Percentiles rank a stretch among this genome's conserved stretches.
phyloP scores from a whole-genome alignment of 2,329 filamentous ascomycete genomes.

The Ceratocystis diversiconidia region DNA sequence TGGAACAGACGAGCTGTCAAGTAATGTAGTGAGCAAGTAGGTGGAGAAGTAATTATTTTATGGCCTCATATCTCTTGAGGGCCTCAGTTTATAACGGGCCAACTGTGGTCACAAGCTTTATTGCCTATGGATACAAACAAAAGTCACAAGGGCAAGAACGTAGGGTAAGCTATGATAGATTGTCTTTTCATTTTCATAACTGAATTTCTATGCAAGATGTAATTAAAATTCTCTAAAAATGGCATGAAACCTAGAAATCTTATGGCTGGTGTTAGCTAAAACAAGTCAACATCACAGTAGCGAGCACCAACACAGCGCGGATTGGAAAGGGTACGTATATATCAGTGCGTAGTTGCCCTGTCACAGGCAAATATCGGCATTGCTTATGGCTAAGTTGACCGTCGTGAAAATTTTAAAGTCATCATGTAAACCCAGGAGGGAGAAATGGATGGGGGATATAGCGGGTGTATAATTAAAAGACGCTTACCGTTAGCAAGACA shows the following conservation, averaged over 20 bases:
- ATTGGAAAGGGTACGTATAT: not conserved
- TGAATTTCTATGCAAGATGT: too few species aligned
- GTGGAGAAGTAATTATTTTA: too few species aligned
- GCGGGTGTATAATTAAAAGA: not conserved
- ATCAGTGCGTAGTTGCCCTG: slow-evolving; percentile 26
- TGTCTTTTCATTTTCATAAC: too few species aligned
- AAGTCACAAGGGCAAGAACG: too few species aligned
- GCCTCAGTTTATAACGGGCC: too few species aligned
- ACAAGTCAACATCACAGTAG: not conserved
- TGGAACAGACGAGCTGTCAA: not conserved
- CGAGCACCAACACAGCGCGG: not conserved
- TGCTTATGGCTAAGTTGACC: slow-evolving; percentile 36
- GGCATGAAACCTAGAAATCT: slow-evolving; percentile 4
- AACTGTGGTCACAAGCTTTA: too few species aligned
- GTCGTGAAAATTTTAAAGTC: slow-evolving; percentile 34
- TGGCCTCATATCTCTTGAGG: too few species aligned
- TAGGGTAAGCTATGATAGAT: too few species aligned
- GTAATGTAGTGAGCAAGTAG: not conserved
- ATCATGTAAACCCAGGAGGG: slow-evolving; percentile 22
- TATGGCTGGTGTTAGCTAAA: slow-evolving; percentile 4
- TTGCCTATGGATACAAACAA: too few species aligned
- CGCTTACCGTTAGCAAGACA: slow-evolving; percentile 11
- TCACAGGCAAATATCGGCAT: slow-evolving; percentile 34
- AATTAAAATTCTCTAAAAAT: too few species aligned
- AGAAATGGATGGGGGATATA: not conserved